Percentiles rank a stretch among this genome's conserved stretches.
phyloP scores from a whole-genome alignment of 306 rosid genomes.

The Vigna unguiculata region DNA sequence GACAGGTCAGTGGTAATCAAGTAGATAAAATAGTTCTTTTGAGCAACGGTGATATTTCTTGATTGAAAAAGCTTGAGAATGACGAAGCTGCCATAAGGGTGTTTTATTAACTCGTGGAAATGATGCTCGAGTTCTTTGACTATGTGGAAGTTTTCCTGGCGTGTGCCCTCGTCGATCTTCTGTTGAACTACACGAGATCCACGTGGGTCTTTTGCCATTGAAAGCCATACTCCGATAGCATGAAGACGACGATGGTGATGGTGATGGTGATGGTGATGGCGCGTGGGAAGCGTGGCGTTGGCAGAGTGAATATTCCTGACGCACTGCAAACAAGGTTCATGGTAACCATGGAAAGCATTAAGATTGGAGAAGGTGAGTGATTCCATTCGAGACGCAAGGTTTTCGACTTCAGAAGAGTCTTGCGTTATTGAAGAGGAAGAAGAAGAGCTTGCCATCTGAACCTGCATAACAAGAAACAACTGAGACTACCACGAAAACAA shows the following conservation, averaged over 20 bases:
- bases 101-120: constrained; percentile 33
- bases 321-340: neutral
- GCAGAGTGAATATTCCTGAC: neutral
- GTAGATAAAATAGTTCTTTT: neutral
- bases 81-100: constrained; percentile 25
- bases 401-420: neutral
- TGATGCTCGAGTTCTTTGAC: constrained; percentile 6
- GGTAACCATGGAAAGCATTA: neutral
- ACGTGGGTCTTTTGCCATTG: constrained; percentile 6
- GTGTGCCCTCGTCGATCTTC: constrained; percentile 13
- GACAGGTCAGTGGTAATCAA: neutral
- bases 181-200: constrained; percentile 5
- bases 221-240: neutral
- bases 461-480: neutral
- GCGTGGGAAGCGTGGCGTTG: neutral
- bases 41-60: neutral
- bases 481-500: neutral
- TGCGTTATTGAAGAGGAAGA: neutral
- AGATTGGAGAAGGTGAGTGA: neutral
- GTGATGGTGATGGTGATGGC: neutral
- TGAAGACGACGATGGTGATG: neutral
- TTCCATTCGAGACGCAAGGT: neutral
- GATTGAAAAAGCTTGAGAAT: constrained; percentile 41
- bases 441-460: neutral
- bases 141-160: neutral